A percentile compares a stretch with the other conserved stretches of the same genome.
phyloP scores from a whole-genome alignment of 1,284 basidiomycete species.

The Tremellales sp. region DNA sequence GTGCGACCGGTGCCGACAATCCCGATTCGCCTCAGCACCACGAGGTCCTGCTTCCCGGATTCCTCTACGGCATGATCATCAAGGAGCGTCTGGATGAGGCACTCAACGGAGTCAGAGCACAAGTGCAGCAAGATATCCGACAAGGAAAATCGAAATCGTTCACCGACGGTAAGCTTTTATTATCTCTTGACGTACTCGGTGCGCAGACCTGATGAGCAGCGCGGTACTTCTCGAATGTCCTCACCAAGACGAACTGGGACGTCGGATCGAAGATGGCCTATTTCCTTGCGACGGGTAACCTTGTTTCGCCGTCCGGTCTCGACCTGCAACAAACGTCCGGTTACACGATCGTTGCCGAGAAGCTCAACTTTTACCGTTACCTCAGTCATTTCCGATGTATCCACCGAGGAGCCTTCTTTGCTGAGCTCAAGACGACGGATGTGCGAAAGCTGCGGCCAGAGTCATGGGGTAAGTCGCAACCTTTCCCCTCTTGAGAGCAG shows the following conservation, averaged over 20 bases:
- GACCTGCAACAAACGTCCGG: conserved; percentile 96
- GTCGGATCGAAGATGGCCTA: conserved; percentile 85
- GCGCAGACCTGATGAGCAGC: conserved; percentile 50
- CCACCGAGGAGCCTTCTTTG: conserved; percentile 99
- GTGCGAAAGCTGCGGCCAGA: conserved; percentile 97
- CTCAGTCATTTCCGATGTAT: conserved; percentile 98
- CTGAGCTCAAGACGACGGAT: conserved; percentile 96
- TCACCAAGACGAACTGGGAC: conserved; percentile 82
- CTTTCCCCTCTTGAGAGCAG: not conserved
- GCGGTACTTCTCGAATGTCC: conserved; percentile 73
- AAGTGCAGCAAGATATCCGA: conserved; percentile 70
- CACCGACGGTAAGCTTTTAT: conserved; percentile 63
- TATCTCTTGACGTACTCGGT: not conserved
- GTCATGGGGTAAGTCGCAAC: conserved; percentile 81
- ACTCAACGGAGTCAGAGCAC: conserved; percentile 67
- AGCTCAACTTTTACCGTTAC: conserved; percentile 98
- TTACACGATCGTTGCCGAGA: conserved; percentile 98
- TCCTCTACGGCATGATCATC: conserved; percentile 93
- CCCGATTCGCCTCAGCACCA: conserved; percentile 99
- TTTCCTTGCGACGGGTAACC: conserved; percentile 96
- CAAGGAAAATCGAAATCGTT: conserved; percentile 74
- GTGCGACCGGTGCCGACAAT: conserved; percentile 88
- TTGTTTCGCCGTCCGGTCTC: conserved; percentile 89
- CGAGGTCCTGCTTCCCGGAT: conserved; percentile 92
- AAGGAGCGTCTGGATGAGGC: conserved; percentile 95